Base-by-base conservation (phyloP, 257 asterid genomes). In the Penstemon davidsonii region DNA sequence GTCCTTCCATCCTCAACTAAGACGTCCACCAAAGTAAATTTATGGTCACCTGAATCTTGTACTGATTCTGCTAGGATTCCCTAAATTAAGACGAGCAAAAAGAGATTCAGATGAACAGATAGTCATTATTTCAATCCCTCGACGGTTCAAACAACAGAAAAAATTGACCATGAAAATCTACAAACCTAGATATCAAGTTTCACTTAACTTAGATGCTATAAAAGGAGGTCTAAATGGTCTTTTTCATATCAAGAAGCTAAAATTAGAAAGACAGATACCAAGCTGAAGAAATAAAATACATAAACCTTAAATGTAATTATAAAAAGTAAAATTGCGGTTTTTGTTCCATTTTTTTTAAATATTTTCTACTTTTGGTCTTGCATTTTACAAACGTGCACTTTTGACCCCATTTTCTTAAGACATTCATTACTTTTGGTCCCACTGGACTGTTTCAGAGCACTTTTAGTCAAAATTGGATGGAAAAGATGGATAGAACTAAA, bases 11-110 rank as follows among this genome's bases (percentile, higher is more conserved):
- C 60, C 67, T 91, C 96, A 67, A 36, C 77, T 74, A 81, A 71
- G 60, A 84, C 73, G 66, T 90, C 97, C 75, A 94, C 96, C 82
- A 94, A 78, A 46, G 85, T 84, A 73, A 84, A 85, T 58, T 36
- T 68, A 71, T 73, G 84, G 73, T 82, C 92, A 69, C 83, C 81
- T 19, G 82, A 80, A 63, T 87, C 94, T 55, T 73, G 78, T 25
- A 44, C 75, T 63, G 96, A 84, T 78, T 90, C 99, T 47, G 85
- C 73, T 77, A 93, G 77, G 72, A 93, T 84, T 67, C 99, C 99
- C 99, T 93, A 71, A 18, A 69, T 83, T 64, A 68, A 71, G 64
- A 73, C 73, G 51, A 57, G 66, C 54, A 69, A 73, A 8, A 39
- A 64, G 60, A 64, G 15, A 61, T 47, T 70, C 55, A 63, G 71